A percentile compares a stretch with the other conserved stretches of the same genome.
Evolutionary conservation across 2,329 filamentous ascomycete genomes (phyloP).

Genomic region (Trichoderma atrobrunneum): DNA sequence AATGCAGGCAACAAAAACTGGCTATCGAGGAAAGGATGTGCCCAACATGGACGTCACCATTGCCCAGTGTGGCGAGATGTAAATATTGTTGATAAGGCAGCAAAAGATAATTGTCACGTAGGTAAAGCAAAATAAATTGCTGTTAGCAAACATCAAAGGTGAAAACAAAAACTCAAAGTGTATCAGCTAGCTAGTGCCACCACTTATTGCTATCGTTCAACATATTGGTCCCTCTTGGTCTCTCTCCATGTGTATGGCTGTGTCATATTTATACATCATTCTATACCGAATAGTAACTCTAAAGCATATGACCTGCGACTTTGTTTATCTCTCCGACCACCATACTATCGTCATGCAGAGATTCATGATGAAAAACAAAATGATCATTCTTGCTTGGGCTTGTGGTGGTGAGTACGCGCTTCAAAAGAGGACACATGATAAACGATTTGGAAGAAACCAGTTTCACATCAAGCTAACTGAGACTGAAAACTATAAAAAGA

Average conservation of each 20-base stretch:
- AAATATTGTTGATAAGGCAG: neutral
- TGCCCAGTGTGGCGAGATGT: constrained; percentile 93
- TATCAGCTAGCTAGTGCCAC: neutral
- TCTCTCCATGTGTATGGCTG: neutral
- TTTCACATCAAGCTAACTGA: neutral
- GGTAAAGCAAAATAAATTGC: neutral
- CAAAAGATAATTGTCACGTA: neutral
- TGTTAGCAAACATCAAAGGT: neutral
- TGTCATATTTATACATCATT: neutral
- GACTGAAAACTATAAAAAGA: neutral
- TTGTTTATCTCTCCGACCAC: neutral
- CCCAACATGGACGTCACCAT: constrained; percentile 84
- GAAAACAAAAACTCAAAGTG: neutral
- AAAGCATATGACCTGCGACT: neutral
- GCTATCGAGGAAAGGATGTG: constrained; percentile 68
- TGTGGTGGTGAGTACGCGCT: neutral
- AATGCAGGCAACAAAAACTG: constrained; percentile 87
- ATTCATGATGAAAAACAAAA: neutral
- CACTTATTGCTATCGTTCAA: neutral
- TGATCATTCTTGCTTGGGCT: neutral
- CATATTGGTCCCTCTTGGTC: neutral
- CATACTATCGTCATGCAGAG: neutral
- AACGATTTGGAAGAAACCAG: neutral
- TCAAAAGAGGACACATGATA: neutral
- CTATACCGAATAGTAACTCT: neutral